Conservation (phyloP, 2,329 filamentous ascomycete species). For the Fusarium sp. region DNA sequence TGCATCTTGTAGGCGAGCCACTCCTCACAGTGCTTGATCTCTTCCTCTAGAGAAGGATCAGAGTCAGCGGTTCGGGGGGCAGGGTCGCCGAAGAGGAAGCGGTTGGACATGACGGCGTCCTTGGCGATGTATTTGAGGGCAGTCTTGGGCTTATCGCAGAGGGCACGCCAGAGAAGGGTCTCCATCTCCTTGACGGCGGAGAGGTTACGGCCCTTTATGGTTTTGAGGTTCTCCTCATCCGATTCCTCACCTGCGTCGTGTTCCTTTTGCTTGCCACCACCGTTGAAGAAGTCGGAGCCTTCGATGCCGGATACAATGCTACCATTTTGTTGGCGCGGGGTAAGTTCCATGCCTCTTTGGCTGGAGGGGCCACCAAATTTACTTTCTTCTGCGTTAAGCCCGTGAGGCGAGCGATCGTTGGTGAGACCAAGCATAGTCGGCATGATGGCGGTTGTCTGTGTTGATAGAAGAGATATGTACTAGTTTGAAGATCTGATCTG, state of each 20-base stretch:
- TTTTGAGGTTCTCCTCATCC: constrained; percentile 40
- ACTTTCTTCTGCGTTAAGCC: constrained; percentile 23
- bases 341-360: constrained; percentile 35
- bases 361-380: constrained; percentile 21
- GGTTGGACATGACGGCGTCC: constrained; percentile 42
- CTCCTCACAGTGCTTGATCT: constrained; percentile 40
- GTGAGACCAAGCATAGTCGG: constrained; percentile 42
- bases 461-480: background rate
- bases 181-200: constrained; percentile 42
- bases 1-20: constrained; percentile 44
- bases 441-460: constrained; percentile 31
- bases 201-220: constrained; percentile 41
- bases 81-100: constrained; percentile 40
- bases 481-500: background rate
- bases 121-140: constrained; percentile 42
- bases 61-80: constrained; percentile 34
- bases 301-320: constrained; percentile 36
- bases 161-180: constrained; percentile 42
- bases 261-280: constrained; percentile 35
- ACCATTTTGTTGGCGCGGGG: constrained; percentile 7
- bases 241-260: constrained; percentile 35
- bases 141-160: constrained; percentile 42
- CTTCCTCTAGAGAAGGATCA: constrained; percentile 40
- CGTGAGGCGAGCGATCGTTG: constrained; percentile 38
- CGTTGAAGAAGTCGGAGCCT: constrained; percentile 39